Evolutionary conservation across 73 alveolate genomes (phyloP), one percentile per base, ranked within the genome.

Genomic region (Tetrahymena elliotti): DNA sequence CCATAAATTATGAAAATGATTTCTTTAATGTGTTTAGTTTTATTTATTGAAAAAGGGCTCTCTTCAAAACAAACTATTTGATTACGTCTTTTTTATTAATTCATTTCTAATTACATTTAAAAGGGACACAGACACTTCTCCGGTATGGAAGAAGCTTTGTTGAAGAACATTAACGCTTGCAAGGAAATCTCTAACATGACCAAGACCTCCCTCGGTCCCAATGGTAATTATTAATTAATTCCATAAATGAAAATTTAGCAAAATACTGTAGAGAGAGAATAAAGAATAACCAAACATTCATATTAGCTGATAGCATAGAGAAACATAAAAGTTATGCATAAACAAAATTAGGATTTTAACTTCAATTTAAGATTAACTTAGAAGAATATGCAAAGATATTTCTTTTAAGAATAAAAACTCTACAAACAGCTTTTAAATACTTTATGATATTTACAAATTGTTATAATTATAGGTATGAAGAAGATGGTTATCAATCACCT

Each of bases 121-220:
- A 52, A 98, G 98, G 99, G 99, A 18, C 96, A 98, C 92, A 97
- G 96, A 54, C 99, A 98, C 93, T 99, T 94, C 97, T 96, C 98
- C 68, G 99, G 99, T 33, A 95, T 98, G 83, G 99, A 99, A 84
- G 99, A 99, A 95, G 99, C 99, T 53, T 95, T 98, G 94, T 96
- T 99, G 95, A 98, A 97, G 96, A 99, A 99, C 96, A 99, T 98
- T 84, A 99, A 99, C 53, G 99, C 99, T 34, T 98, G 99, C 97
- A 97, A 97, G 96, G 98, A 97, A 34, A 98, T 99, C 96, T 97
- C 99, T 92, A 95, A 97, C 93, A 98, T 99, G 99, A 99, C 99
- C 53, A 96, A 99, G 93, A 98, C 99, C 33, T 98, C 99, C 84
- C 98, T 98, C 34, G 99, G 99, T 24, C 99, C 99, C 94, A 98